Percentiles rank a stretch among this genome's conserved stretches.
These are phyloP conservation scores for Trichoderma atroviride DNA, from an alignment of 2,329 filamentous ascomycete species.

Conservation along the genomic window DNA sequence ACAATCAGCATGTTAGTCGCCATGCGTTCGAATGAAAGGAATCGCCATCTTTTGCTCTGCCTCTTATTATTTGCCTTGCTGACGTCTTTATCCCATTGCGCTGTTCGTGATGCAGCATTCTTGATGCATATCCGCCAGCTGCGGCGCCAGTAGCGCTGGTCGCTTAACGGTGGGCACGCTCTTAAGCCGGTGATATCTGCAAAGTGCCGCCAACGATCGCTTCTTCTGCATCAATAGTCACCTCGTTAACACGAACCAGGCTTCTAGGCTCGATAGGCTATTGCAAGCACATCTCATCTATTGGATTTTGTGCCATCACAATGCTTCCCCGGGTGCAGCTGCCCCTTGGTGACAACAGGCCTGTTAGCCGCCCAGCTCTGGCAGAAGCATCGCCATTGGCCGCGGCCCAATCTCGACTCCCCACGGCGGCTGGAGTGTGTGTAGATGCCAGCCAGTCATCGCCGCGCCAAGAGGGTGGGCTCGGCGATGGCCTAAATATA, in stretches of 20 bases:
- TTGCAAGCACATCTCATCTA: neutral
- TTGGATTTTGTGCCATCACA: neutral
- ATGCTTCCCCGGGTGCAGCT: slow-evolving; percentile 4
- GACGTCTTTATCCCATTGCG: neutral
- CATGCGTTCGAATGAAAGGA: neutral
- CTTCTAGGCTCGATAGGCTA: neutral
- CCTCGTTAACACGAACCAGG: neutral
- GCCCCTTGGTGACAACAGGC: slow-evolving; percentile 15
- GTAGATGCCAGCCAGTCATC: slow-evolving; percentile 46
- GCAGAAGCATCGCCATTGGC: slow-evolving; percentile 31
- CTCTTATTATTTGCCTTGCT: neutral
- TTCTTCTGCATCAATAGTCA: slow-evolving; percentile 4
- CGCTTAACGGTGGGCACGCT: neutral
- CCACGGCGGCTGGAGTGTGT: slow-evolving; percentile 28
- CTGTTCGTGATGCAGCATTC: slow-evolving; percentile 1
- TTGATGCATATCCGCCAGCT: slow-evolving; percentile 1
- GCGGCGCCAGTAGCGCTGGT: neutral
- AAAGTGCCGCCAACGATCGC: neutral
- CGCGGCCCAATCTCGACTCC: slow-evolving; percentile 28
- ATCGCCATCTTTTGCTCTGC: neutral
- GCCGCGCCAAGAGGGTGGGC: slow-evolving; percentile 20
- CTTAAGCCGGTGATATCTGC: slow-evolving; percentile 4
- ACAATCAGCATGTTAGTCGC: neutral
- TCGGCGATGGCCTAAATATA: slow-evolving; percentile 41
- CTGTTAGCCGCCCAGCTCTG: slow-evolving; percentile 26